A percentile compares a stretch with the other conserved stretches of the same genome.
These are phyloP conservation scores for Xylariales sp. DNA, from an alignment of 2,329 filamentous ascomycete genomes.

Conservation along the genomic window DNA sequence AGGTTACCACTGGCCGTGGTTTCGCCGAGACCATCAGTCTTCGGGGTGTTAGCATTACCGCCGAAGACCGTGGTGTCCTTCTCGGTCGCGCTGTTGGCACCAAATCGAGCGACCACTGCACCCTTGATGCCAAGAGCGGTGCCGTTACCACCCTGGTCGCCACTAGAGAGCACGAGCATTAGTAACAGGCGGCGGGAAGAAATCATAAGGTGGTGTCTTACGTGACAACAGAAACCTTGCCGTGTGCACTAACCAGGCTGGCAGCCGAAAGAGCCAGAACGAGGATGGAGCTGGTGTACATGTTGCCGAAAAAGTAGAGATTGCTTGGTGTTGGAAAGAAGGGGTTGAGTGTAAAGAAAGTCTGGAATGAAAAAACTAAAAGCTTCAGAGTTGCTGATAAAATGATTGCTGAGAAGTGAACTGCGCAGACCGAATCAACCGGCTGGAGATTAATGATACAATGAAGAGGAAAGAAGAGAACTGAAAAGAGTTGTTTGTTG, in stretches of 20 bases:
- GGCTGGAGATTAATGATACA: constrained; percentile 5
- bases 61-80: constrained; percentile 21
- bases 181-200: neutral
- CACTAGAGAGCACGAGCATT: constrained; percentile 2
- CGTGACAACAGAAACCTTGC: constrained; percentile 11
- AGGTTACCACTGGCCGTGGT: constrained; percentile 14
- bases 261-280: constrained; percentile 8
- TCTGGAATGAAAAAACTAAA: neutral
- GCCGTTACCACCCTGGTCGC: constrained; percentile 13
- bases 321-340: neutral
- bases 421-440: constrained; percentile 9
- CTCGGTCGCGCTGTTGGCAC: constrained; percentile 20
- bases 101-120: constrained; percentile 14
- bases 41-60: constrained; percentile 9
- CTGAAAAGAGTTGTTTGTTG: constrained; percentile 7
- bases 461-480: constrained; percentile 4
- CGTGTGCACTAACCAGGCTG: constrained; percentile 8
- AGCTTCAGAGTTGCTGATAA: too few species aligned
- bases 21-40: constrained; percentile 13
- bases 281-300: constrained; percentile 10
- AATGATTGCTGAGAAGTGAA: constrained; percentile 9
- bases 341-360: constrained; percentile 1
- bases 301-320: constrained; percentile 1
- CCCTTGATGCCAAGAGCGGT: constrained; percentile 14
- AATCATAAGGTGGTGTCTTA: neutral